Base-by-base conservation (phyloP, 768 basidiomycete species). In the Rhodotorula sphaerocarpa region DNA sequence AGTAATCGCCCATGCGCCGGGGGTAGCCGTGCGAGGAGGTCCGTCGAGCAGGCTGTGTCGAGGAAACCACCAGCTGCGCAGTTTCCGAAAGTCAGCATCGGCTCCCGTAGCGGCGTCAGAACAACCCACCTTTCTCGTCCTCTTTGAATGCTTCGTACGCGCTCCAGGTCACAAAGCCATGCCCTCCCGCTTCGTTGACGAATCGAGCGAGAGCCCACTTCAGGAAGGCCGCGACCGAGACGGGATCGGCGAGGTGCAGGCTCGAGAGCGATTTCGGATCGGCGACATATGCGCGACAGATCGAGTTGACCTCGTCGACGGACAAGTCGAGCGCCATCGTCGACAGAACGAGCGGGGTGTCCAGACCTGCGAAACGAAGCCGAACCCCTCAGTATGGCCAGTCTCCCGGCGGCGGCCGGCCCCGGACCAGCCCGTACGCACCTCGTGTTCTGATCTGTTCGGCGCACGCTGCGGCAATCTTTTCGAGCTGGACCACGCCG, bases 341-440 rank as follows among this genome's bases (percentile, higher is more conserved):
- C 42, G 88, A 88, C 78, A 96, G 93, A 65, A 96, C 84, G 76
- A 95, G 86, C 27, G 92, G 91, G 5, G 88, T 90, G 27, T 86
- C 85, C 63, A 95, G 80, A 15, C 79, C 79, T 79, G 65, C 15
- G 21, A n/a, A n/a, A 27, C 16, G 41, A 15, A 28, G 42, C 14
- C 41, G 39, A 54, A 23, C 7, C 14, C 25, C 4, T 21, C 11
- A 36, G 12, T n/a, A n/a, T n/a, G n/a, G n/a, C n/a, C n/a, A n/a
- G n/a, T n/a, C n/a, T n/a, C n/a, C n/a, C n/a, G n/a, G n/a, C n/a
- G n/a, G n/a, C n/a, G n/a, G n/a, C n/a, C n/a, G n/a, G n/a, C n/a
- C n/a, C 10, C 7, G 15, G 27, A 25, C 21, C 20, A 23, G 48
- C 31, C 25, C 48, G n/a, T n/a, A 34, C 70, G 36, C 31, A 70